Percentiles rank a stretch among this genome's conserved stretches.
These are phyloP conservation scores for Ceratocystis albifundus DNA, from an alignment of 2,329 filamentous ascomycete species.

Conservation along the genomic window DNA sequence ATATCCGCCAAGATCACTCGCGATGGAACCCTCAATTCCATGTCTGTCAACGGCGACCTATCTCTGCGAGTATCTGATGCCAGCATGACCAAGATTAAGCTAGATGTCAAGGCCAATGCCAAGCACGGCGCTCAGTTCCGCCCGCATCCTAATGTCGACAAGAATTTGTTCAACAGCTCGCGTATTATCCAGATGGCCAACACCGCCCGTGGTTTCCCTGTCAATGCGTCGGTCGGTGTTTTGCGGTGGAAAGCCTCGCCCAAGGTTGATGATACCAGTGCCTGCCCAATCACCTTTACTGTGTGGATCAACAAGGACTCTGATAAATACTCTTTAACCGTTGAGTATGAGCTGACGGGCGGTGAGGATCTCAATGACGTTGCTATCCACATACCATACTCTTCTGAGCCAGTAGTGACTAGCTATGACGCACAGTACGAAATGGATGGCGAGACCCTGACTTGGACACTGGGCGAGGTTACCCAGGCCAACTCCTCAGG, in stretches of 20 bases:
- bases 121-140: constrained; percentile 83
- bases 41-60: constrained; percentile 84
- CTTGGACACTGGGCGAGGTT: constrained; percentile 85
- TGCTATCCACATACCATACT: constrained; percentile 75
- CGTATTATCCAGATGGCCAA: constrained; percentile 88
- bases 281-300: constrained; percentile 88
- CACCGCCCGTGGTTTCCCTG: constrained; percentile 74
- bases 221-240: constrained; percentile 87
- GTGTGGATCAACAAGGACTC: constrained; percentile 93
- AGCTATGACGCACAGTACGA: constrained; percentile 93
- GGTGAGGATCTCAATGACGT: constrained; percentile 71
- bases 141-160: constrained; percentile 94
- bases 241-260: constrained; percentile 83
- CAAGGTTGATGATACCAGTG: constrained; percentile 64
- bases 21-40: constrained; percentile 74
- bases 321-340: constrained; percentile 75
- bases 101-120: constrained; percentile 63
- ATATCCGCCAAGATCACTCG: constrained; percentile 80
- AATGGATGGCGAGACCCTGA: constrained; percentile 79
- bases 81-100: constrained; percentile 80
- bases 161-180: constrained; percentile 67
- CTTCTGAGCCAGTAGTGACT: constrained; percentile 74
- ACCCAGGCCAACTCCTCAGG: constrained; percentile 73
- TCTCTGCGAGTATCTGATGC: constrained; percentile 83
- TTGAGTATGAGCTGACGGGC: constrained; percentile 89